These are phyloP conservation scores for Pseudomonodictys pantanalensis DNA, from an alignment of 495 filamentous ascomycete genomes.

Conservation along the genomic window DNA sequence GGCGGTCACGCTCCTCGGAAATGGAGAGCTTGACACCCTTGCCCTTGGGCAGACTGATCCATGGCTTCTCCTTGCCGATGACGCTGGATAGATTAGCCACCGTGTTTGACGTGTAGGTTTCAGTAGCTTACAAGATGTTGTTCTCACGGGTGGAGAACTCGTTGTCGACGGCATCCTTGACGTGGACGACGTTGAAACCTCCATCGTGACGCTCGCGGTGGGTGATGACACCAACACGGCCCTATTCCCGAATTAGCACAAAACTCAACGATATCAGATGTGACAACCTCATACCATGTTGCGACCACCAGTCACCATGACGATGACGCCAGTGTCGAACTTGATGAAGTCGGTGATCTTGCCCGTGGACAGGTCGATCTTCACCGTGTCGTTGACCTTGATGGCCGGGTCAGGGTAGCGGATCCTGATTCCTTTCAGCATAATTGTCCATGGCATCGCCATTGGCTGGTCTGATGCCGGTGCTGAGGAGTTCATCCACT, in stretches of 20 bases:
- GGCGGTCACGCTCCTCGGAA: conserved; percentile 35
- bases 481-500: conserved; percentile 22
- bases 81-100: conserved; percentile 42
- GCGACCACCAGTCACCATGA: conserved; percentile 62
- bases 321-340: conserved; percentile 96
- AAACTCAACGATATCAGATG: background rate
- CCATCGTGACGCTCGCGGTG: conserved; percentile 99
- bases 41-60: conserved; percentile 98
- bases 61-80: conserved; percentile 96
- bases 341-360: conserved; percentile 95
- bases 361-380: conserved; percentile 93
- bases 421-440: conserved; percentile 65
- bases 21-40: conserved; percentile 88
- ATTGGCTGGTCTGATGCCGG: conserved; percentile 52
- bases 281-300: conserved; percentile 20
- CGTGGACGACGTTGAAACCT: conserved; percentile 99
- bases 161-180: conserved; percentile 99
- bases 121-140: conserved; percentile 62
- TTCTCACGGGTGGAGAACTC: conserved; percentile 95
- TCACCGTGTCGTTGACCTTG: conserved; percentile 99
- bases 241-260: conserved; percentile 99
- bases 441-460: conserved; percentile 46
- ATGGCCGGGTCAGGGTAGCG: conserved; percentile 96
- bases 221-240: conserved; percentile 99
- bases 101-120: background rate